Evolutionary conservation across 2,329 filamentous ascomycete species (phyloP).

Genomic region (Microcyclosporella mali): DNA sequence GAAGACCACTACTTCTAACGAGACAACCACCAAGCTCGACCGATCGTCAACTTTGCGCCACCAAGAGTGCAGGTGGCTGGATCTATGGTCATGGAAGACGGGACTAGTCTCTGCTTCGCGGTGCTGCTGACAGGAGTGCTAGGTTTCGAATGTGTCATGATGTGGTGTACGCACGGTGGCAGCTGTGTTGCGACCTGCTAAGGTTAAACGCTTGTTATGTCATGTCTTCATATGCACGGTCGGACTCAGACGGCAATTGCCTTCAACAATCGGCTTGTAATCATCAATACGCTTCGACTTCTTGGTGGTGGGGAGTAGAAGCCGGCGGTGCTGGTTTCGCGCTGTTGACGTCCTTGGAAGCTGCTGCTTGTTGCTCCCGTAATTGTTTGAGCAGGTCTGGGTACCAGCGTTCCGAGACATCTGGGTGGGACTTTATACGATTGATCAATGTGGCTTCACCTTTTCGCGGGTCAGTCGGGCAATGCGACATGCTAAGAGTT

Average conservation of each 20-base stretch:
- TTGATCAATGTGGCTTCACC: constrained; percentile 75
- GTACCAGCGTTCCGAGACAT: constrained; percentile 73
- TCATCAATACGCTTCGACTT: constrained; percentile 7
- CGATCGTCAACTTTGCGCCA: too few relatives aligned
- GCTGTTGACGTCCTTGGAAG: not conserved
- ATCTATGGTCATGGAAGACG: too few relatives aligned
- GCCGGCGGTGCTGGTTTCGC: not conserved
- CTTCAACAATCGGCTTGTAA: not conserved
- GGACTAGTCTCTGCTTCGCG: too few relatives aligned
- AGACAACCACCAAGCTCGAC: too few relatives aligned
- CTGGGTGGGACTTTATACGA: constrained; percentile 77
- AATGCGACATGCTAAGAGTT: constrained; percentile 67
- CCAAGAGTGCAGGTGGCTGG: too few relatives aligned
- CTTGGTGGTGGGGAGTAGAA: not conserved
- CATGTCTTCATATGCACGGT: not conserved
- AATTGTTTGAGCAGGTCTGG: constrained; percentile 40
- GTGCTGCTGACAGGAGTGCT: too few relatives aligned
- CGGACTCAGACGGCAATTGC: not conserved
- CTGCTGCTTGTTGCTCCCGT: constrained; percentile 33
- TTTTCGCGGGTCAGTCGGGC: constrained; percentile 41
- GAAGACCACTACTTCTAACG: too few relatives aligned
- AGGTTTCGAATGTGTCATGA: too few relatives aligned
- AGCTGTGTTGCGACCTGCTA: too few relatives aligned
- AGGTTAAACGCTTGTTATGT: too few relatives aligned
- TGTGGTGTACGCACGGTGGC: too few relatives aligned